A percentile compares a stretch with the other conserved stretches of the same genome.
Evolutionary conservation across 2,329 filamentous ascomycete species (phyloP).

Genomic region (Mycosphaerella arachidis): DNA sequence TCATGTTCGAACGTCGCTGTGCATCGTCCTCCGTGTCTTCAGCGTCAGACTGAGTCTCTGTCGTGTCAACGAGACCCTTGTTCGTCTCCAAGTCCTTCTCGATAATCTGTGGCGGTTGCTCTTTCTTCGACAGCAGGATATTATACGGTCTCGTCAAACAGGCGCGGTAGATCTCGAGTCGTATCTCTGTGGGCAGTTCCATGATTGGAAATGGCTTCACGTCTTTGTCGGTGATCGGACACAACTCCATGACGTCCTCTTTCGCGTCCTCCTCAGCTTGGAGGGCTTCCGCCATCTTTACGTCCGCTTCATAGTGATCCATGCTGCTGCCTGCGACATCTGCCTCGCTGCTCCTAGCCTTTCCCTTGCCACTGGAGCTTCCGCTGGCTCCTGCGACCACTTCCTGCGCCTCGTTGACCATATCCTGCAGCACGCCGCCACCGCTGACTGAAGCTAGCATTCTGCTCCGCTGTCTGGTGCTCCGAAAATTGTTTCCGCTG

Average conservation of each 20-base stretch:
- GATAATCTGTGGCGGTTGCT: slow-evolving; percentile 7
- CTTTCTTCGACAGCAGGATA: slow-evolving; percentile 28
- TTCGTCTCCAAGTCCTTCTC: slow-evolving; percentile 5
- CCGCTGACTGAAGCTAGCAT: slow-evolving; percentile 13
- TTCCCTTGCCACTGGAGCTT: slow-evolving; percentile 1
- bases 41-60: neutral
- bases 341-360: slow-evolving; percentile 11
- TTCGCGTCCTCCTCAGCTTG: slow-evolving; percentile 6
- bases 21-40: neutral
- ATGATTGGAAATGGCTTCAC: slow-evolving; percentile 36
- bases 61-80: neutral
- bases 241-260: slow-evolving; percentile 2
- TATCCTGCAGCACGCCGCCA: slow-evolving; percentile 12
- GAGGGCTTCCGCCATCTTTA: slow-evolving; percentile 1
- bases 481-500: slow-evolving; percentile 3
- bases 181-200: slow-evolving; percentile 44
- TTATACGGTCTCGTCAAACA: slow-evolving; percentile 32
- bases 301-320: neutral
- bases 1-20: neutral
- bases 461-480: slow-evolving; percentile 15
- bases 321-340: neutral
- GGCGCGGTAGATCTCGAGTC: slow-evolving; percentile 42
- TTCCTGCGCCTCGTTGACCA: slow-evolving; percentile 14
- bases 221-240: slow-evolving; percentile 23
- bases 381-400: slow-evolving; percentile 7